Base-by-base conservation (phyloP, 805 yeast species). In the Metschnikowia borealis region DNA sequence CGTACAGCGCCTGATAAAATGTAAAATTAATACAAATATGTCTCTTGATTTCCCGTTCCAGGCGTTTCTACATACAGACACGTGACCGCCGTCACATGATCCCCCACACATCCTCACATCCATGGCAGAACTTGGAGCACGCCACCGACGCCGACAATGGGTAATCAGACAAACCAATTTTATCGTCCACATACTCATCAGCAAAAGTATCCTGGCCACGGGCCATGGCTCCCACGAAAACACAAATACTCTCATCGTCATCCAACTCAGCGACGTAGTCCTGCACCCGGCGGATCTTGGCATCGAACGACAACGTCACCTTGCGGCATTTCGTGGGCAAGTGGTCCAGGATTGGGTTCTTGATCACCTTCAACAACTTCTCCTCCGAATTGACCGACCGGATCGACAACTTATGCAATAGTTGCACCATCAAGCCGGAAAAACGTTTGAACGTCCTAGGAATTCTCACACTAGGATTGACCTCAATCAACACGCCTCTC, bases 171-270 rank as follows among this genome's bases (percentile, higher is more conserved):
- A 94, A 84, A 60, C 97, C 97, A 52, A 94, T 86, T 65, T 92
- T 94, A 69, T 94, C 98, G 67, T 94, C 98, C 40, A 92, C 96
- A 64, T 69, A 92, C 69, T 91, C 98, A 68, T 94, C 99, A 21
- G 99, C 99, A 70, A 94, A 94, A 60, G 84, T 90, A 70, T 94
- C 99, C 66, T 86, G 87, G 64, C 99, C 99, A 69, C 97, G 84
- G 18, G 99, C 99, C 97, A 94, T 94, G 43, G 99, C 96, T 65
- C 99, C 99, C 43, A 94, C 97, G 69, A 94, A 94, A 26, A 94
- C 97, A 78, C 99, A 94, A 60, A 94, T 84, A 64, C 96, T 87
- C 73, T 94, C 97, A 64, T 89, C 96, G 2, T 82, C 84, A 60
- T 83, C 96, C 60, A 94, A 74, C 51, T 85, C 85, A 15, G 67